Evolutionary conservation across 257 asterid genomes (phyloP), one percentile per base, ranked within the genome.

Genomic region (Thymus quinquecostatus): DNA sequence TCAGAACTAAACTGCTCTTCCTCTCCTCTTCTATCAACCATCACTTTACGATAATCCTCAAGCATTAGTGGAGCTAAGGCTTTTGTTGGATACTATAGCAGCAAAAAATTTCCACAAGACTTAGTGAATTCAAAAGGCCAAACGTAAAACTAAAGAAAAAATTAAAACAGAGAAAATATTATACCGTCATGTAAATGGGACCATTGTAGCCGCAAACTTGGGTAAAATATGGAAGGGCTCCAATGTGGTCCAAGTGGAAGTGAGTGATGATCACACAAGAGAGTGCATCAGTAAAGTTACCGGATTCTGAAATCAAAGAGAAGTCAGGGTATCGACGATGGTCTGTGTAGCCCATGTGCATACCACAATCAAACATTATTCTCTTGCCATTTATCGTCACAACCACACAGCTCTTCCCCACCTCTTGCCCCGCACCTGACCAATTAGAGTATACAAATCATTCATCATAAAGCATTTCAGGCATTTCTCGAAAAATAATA

Each of bases 111-210:
- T 11, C 8, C 12, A 27, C 13, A 7, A 2, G 6, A 27, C n/a
- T 56, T 29, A 28, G 8, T 36, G 32, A 34, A 34, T 34, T 36
- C 5, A 6, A n/a, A 36, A 60, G 13, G 13, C 5, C 6, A 4
- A 32, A 34, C 36, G 12, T 13, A 3, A 60, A 59, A 34, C 5
- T 0, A 13, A 27, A 36, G 32, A 48, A n/a, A 60, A 36, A n/a
- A n/a, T 30, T 38, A 64, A 61, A 2, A 51, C 8, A 7, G n/a
- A 38, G 43, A 57, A 14, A 57, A 10, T 30, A 67, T 5, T 34
- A 4, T 86, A 92, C 98, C 88, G 98, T 94, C 98, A 94, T 94
- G 88, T 87, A 94, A 82, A 94, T 85, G 76, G 98, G 98, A 58
- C 98, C 97, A 71, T 69, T 78, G 66, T 94, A 94, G 64, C 98